phyloP scores from a whole-genome alignment of 331 rosid genomes.

The Stylosanthes scabra region DNA sequence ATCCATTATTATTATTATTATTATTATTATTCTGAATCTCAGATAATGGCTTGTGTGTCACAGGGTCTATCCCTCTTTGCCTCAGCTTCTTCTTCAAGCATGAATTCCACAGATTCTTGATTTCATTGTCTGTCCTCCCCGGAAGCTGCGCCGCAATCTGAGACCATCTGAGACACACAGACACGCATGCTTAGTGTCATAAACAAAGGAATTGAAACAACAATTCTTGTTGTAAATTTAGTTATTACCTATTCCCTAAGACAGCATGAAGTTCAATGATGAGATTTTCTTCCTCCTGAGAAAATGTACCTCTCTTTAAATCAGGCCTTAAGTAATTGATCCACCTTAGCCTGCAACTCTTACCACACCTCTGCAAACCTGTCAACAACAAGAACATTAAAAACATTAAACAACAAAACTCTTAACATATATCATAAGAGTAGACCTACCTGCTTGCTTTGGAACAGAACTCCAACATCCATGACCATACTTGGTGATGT shows the following conservation, averaged over 20 bases:
- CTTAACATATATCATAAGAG: neutral
- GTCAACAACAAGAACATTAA: constrained; percentile 9
- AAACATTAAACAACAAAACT: too few relatives aligned
- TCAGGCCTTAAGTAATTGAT: constrained; percentile 69
- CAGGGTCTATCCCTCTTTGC: constrained; percentile 64
- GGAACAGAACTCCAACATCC: constrained; percentile 77
- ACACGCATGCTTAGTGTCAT: neutral
- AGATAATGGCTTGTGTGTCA: constrained; percentile 59
- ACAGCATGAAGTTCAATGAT: constrained; percentile 65
- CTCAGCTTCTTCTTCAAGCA: constrained; percentile 61
- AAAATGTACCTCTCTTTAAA: constrained; percentile 71
- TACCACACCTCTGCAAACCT: constrained; percentile 72
- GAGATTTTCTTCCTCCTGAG: constrained; percentile 58
- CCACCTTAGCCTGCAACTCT: constrained; percentile 70
- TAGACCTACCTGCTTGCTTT: constrained; percentile 63
- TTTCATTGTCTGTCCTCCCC: constrained; percentile 68
- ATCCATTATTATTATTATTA: neutral
- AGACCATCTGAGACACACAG: constrained; percentile 56
- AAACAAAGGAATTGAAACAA: constrained; percentile 8
- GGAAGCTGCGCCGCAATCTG: constrained; percentile 69
- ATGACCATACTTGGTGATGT: constrained; percentile 59
- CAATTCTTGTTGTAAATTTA: neutral
- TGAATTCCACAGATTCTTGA: constrained; percentile 69
- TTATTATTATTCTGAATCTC: constrained; percentile 41
- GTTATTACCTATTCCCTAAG: constrained; percentile 56